Evolutionary conservation across 148 eudicot genomes (phyloP).

Genomic region (Euryodendron excelsum): DNA sequence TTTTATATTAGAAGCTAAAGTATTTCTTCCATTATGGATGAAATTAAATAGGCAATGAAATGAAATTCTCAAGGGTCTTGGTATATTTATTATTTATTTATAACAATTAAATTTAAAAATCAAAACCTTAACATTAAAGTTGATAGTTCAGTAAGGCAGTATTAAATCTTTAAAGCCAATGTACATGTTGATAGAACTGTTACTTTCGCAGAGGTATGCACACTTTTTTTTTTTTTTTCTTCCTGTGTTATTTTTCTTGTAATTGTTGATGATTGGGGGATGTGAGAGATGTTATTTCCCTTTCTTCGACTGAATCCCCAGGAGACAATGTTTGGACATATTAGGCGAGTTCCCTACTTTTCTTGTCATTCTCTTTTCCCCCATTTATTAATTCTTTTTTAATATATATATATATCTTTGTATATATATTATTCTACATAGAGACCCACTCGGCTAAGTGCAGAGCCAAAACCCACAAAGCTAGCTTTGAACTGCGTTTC

Average conservation of each 20-base stretch:
- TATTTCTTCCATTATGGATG: no score
- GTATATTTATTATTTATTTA: no score
- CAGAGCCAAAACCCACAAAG: no score
- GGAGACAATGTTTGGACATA: constrained; percentile 18
- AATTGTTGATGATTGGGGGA: not conserved
- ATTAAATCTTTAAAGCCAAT: not conserved
- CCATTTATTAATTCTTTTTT: not conserved
- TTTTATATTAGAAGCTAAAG: no score
- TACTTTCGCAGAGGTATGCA: not conserved
- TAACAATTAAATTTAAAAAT: no score
- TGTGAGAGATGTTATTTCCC: constrained; percentile 18
- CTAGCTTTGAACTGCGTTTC: no score
- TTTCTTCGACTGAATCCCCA: constrained; percentile 21
- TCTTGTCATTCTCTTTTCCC: not conserved
- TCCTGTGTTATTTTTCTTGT: not conserved
- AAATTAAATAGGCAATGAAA: no score
- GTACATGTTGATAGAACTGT: not conserved
- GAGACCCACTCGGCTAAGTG: no score
- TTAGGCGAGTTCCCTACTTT: not conserved
- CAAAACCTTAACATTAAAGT: no score
- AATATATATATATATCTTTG: not conserved
- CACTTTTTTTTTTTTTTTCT: not conserved
- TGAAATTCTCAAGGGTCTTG: no score
- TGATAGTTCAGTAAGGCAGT: no score
- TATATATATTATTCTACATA: no score